These are phyloP conservation scores for Arctostaphylos glauca DNA, from an alignment of 148 eudicot species.

Conservation along the genomic window DNA sequence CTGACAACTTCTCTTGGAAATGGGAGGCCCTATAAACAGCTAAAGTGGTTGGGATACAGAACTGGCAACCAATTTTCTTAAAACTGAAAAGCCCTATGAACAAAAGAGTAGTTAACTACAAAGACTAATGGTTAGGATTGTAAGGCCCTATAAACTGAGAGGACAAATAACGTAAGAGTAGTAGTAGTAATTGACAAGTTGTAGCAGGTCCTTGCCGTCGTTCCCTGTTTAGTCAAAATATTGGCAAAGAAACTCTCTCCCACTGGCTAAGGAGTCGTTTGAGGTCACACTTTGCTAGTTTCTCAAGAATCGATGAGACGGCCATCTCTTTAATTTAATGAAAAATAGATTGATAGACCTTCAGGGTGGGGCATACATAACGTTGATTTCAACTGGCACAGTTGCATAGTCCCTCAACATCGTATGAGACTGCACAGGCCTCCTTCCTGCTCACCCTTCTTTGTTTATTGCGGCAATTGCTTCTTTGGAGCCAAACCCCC, in stretches of 20 bases:
- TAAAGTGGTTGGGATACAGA: neutral
- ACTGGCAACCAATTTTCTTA: neutral
- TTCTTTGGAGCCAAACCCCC: too few relatives aligned
- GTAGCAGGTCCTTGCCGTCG: neutral
- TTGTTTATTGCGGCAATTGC: neutral
- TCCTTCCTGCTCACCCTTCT: neutral
- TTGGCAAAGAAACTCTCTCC: neutral
- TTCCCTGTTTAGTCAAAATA: neutral
- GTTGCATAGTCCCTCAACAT: neutral
- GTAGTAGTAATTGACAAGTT: neutral
- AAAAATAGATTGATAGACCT: too few relatives aligned
- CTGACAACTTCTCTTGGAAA: neutral
- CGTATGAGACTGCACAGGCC: neutral
- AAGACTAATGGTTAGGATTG: neutral
- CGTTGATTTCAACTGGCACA: neutral
- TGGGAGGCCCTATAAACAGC: neutral
- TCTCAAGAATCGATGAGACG: too few relatives aligned
- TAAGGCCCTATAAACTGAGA: constrained; percentile 1
- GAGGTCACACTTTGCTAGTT: too few relatives aligned
- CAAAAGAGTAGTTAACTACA: neutral
- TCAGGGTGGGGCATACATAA: neutral
- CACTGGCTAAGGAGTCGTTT: neutral
- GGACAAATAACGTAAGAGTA: neutral
- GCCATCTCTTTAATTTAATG: too few relatives aligned
- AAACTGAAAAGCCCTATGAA: neutral